Evolutionary conservation across 2,329 filamentous ascomycete genomes (phyloP), one percentile per base, ranked within the genome.

Genomic region (Beauveria sp.): DNA sequence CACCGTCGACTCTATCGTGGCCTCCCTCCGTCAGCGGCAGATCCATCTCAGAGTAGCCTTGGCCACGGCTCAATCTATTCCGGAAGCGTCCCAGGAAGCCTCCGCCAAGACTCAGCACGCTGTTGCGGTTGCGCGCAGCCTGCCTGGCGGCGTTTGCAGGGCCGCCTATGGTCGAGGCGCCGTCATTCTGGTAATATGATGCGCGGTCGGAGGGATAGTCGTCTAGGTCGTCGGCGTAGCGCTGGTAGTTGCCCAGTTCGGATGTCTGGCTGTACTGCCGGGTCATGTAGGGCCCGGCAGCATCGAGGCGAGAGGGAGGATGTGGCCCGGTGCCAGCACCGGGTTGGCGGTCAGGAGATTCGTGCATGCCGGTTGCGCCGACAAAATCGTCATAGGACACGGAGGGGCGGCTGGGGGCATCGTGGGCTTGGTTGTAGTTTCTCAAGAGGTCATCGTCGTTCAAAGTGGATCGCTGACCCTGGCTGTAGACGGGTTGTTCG

Each of bases 11-110:
- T 59, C 73, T 69, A n/a, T 70, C 84, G 52, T 72, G 73, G 26
- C 77, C 76, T 0, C 88, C 78, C 72, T 97, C 91, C 5, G 93
- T 97, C 74, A 99, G 80, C 16, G 94, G 94, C 59, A 99, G 80
- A 72, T 99, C 93, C 94, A 99, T 99, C 76, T 97, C 94, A 40
- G 93, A 97, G 75, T 99, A 97, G 64, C 88, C 84, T 67, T 89
- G 83, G 24, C 85, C 88, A 86, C 96, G 92, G 58, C 94, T 93
- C 63, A 99, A 78, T 81, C 89, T 91, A 72, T 89, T 92, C 79
- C 96, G 97, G 47, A 93, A 89, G 70, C 84, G 87, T 50, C 92
- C 94, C 69, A 97, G 79, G 63, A 97, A 77, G 20, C 93, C 92
- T 63, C 93, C 92, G 63, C 93, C 92, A 69, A 97, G 76, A 66